Evolutionary conservation across 1,284 basidiomycete genomes (phyloP), one percentile per base, ranked within the genome.

Genomic region (Microstroma glucosiphilum): DNA sequence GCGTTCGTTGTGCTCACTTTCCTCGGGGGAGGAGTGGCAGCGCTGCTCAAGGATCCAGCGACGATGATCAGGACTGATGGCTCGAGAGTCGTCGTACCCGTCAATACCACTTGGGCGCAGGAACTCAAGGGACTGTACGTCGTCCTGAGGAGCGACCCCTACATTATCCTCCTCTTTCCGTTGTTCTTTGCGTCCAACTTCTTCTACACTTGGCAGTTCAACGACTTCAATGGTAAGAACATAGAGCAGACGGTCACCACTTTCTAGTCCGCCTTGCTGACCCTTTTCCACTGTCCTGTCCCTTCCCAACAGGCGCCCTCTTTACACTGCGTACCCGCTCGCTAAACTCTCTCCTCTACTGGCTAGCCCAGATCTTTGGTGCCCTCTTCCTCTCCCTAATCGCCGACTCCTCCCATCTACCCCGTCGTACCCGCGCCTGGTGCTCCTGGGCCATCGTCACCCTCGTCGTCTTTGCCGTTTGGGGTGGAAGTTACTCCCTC

Each of bases 301-400:
- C n/a, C 9, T 6, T 55, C 53, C 17, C 26, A 37, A 37, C 30
- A 37, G 30, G 30, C 9, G 30, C 30, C 57, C 66, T 74, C 51
- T 74, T 70, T 54, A 66, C 70, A 13, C 69, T 72, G n/a, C 67
- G 73, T n/a, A 73, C 79, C 11, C 80, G 80, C 60, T 73, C 79
- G 2, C 80, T 81, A 66, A 80, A 80, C 72, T 72, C 71, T 15
- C 64, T 81, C 6, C 68, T 80, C 19, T 82, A 81, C 70, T 82
- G 80, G 80, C 66, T 75, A 9, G 72, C 76, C 37, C 80, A 81
- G 62, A 77, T 80, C 63, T 62, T 76, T 2, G 72, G 69, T 13
- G 66, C 68, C 25, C 40, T 71, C 26, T 43, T 65, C 25, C 58
- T 78, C 19, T 75, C 74, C 26, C 65, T 68, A 60, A 40, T 75